phyloP scores from a whole-genome alignment of 2,329 filamentous ascomycete species.

The Chrysosporium keratinophilum region DNA sequence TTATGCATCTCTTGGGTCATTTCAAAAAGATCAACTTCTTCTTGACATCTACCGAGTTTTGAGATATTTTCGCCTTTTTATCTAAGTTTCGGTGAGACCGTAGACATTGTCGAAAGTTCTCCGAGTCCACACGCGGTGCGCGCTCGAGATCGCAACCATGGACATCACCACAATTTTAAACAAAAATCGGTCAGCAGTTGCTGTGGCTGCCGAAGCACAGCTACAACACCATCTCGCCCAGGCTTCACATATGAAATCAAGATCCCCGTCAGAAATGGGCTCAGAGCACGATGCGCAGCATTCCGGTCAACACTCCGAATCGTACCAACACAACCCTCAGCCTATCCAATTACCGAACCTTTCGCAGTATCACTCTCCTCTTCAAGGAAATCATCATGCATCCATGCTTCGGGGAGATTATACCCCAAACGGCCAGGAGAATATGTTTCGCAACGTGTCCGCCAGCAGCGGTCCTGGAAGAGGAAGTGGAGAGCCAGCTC shows the following conservation, averaged over 20 bases:
- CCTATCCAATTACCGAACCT: slow-evolving; percentile 43
- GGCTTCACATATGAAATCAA: slow-evolving; percentile 30
- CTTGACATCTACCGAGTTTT: not conserved
- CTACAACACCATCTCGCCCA: slow-evolving; percentile 37
- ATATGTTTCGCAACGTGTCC: slow-evolving; percentile 6
- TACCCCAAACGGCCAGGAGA: slow-evolving; percentile 41
- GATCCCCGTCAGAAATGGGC: slow-evolving; percentile 45
- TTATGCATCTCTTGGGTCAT: not conserved
- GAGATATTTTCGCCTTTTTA: not conserved
- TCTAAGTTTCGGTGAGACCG: not conserved
- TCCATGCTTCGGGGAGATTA: slow-evolving; percentile 48
- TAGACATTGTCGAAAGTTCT: too few relatives aligned
- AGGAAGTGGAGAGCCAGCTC: slow-evolving; percentile 31
- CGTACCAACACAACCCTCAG: slow-evolving; percentile 48
- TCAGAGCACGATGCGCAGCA: slow-evolving; percentile 50
- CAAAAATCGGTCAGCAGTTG: slow-evolving; percentile 38
- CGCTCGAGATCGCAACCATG: slow-evolving; percentile 26
- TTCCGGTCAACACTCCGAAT: slow-evolving; percentile 45
- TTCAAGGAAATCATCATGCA: slow-evolving; percentile 43
- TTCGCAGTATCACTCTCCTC: slow-evolving; percentile 45
- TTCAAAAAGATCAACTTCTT: not conserved
- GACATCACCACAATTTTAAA: slow-evolving; percentile 45
- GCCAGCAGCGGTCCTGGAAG: not conserved
- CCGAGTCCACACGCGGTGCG: not conserved
- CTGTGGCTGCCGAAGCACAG: slow-evolving; percentile 35